Evolutionary conservation across 129 eudicot genomes (phyloP), one percentile per base, ranked within the genome.

Genomic region (Lactuca sativa): DNA sequence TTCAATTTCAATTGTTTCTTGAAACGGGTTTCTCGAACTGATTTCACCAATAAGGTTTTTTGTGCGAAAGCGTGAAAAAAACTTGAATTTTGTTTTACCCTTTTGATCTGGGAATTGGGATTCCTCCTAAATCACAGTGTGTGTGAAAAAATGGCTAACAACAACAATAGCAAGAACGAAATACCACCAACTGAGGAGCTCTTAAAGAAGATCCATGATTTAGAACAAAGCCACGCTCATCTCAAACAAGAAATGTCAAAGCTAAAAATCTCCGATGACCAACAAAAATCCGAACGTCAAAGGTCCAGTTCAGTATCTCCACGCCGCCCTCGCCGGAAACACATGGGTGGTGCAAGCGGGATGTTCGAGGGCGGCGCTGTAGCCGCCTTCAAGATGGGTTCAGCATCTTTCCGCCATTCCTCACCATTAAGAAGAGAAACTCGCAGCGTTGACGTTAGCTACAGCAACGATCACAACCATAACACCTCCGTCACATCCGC

Each of bases 401-500:
- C 91, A 3, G 53, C 84, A 6, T 83, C 96, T 43, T 88, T 86
- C 25, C 77, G 96, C 65, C 87, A 86, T 74, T 86, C 90, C 8
- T 92, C 98, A 11, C 98, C 98, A 17, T 58, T 92, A 80, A 87
- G 85, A 80, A 89, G 93, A 66, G 99, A 95, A 83, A 87, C 87
- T 9, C 78, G 87, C 56, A 62, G 79, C 48, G 21, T 18, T 54
- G 88, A 80, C 41, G 77, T 31, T 71, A 78, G 69, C 41, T 64
- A 72, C 32, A 52, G 66, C 56, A 33, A 44, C 44, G 74, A 70
- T 73, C 56, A 52, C 44, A 49, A 72, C 33, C 71, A 44, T 34
- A 70, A 66, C n/a, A 65, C 71, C 41, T 78, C 71, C 34, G 77
- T 43, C 16, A 66, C 64, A 12, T 8, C 57, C 16, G 59, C 73